phyloP scores from a whole-genome alignment of 2,329 filamentous ascomycete species.

The Davidsoniella eucalypti region DNA sequence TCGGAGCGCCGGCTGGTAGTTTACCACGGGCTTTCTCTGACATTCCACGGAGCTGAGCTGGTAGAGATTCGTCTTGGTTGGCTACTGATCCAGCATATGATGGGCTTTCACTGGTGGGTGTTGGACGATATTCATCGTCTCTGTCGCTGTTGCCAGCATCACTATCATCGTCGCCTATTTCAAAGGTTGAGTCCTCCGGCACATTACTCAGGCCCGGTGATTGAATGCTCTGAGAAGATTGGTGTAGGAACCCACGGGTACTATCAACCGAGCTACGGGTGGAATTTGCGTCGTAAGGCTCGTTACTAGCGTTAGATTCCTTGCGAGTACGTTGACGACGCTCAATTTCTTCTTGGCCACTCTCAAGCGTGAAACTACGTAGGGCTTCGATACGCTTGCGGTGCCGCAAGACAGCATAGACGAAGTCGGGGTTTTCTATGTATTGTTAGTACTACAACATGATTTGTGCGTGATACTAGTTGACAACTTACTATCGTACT shows the following conservation, averaged over 20 bases:
- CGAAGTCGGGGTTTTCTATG: slow-evolving; percentile 61
- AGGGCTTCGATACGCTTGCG: slow-evolving; percentile 72
- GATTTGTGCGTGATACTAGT: not conserved
- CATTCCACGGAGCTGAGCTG: slow-evolving; percentile 74
- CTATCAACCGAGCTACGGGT: slow-evolving; percentile 51
- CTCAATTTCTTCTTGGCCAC: slow-evolving; percentile 80
- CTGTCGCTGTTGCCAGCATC: slow-evolving; percentile 37
- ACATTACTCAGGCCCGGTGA: slow-evolving; percentile 47
- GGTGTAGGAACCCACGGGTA: slow-evolving; percentile 42
- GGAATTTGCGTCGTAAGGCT: slow-evolving; percentile 30
- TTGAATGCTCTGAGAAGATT: slow-evolving; percentile 25
- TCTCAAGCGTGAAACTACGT: slow-evolving; percentile 77
- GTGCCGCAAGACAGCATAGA: slow-evolving; percentile 65
- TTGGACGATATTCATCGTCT: slow-evolving; percentile 28
- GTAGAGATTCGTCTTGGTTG: slow-evolving; percentile 59
- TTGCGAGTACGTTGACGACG: slow-evolving; percentile 56
- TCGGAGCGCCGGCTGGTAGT: slow-evolving; percentile 68
- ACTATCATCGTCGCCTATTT: slow-evolving; percentile 72
- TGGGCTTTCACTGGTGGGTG: slow-evolving; percentile 46
- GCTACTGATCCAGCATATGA: slow-evolving; percentile 53
- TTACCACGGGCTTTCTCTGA: slow-evolving; percentile 95
- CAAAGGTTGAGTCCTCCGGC: slow-evolving; percentile 61
- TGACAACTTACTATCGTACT: slow-evolving; percentile 49
- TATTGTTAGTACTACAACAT: not conserved
- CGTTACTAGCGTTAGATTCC: slow-evolving; percentile 36